A percentile compares a stretch with the other conserved stretches of the same genome.
These are phyloP conservation scores for Mucor lusitanicus DNA, from an alignment of 371 early-diverging fungal genomes.

Conservation along the genomic window DNA sequence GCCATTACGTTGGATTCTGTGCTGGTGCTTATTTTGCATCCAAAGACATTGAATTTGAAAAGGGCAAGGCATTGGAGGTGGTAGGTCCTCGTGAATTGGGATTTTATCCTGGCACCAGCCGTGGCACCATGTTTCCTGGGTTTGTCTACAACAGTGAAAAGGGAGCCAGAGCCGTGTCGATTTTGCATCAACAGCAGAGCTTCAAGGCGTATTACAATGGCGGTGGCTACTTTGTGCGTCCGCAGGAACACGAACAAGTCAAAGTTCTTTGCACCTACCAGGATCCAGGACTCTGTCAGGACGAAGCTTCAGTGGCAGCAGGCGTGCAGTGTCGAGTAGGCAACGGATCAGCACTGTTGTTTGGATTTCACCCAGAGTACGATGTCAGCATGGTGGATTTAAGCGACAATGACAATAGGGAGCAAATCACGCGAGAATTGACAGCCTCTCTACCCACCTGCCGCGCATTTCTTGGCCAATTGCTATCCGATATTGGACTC, in stretches of 20 bases:
- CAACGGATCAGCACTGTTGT: slow-evolving; percentile 63
- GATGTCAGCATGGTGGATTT: slow-evolving; percentile 47
- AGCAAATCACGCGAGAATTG: slow-evolving; percentile 39
- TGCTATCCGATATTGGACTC: slow-evolving; percentile 55
- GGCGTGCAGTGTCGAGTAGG: slow-evolving; percentile 62
- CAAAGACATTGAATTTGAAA: slow-evolving; percentile 77
- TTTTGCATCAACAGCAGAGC: neutral
- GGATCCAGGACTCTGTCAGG: slow-evolving; percentile 25
- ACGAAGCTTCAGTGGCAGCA: slow-evolving; percentile 34
- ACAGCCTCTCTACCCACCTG: slow-evolving; percentile 46
- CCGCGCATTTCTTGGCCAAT: slow-evolving; percentile 46
- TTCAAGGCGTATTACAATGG: slow-evolving; percentile 72
- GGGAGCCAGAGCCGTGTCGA: slow-evolving; percentile 58
- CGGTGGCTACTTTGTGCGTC: slow-evolving; percentile 70
- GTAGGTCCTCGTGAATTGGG: slow-evolving; percentile 70
- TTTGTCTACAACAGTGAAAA: slow-evolving; percentile 80
- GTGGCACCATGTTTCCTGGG: slow-evolving; percentile 75
- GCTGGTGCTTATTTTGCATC: slow-evolving; percentile 91
- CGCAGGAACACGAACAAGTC: slow-evolving; percentile 33
- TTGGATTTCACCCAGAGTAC: slow-evolving; percentile 77
- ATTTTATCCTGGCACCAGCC: slow-evolving; percentile 70
- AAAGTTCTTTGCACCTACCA: slow-evolving; percentile 62
- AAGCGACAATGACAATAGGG: slow-evolving; percentile 36
- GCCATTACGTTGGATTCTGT: slow-evolving; percentile 90
- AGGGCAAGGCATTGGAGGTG: slow-evolving; percentile 61